Conservation (phyloP, 2,329 filamentous ascomycete species). For the Xylariaceae sp. region DNA sequence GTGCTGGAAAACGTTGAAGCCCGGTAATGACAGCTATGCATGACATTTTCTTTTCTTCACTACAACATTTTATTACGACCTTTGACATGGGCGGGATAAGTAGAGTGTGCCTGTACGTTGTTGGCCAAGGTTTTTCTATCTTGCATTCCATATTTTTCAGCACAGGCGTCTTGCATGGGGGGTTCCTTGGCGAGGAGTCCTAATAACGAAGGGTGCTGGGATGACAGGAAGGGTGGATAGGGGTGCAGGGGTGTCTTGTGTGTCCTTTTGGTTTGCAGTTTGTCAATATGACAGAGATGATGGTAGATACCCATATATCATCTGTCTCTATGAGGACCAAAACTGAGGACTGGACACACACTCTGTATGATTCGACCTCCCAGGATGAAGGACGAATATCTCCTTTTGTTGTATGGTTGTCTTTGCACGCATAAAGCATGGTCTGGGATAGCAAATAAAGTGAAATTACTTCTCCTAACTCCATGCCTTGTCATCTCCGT, state of each 20-base stretch:
- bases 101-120: conserved; percentile 21
- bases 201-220: conserved; percentile 10
- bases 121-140: conserved; percentile 19
- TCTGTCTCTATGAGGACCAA: conserved; percentile 2
- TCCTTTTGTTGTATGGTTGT: conserved; percentile 36
- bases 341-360: conserved; percentile 11
- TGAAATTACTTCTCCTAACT: conserved; percentile 32
- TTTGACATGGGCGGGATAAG: conserved; percentile 19
- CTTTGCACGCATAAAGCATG: conserved; percentile 35
- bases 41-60: conserved; percentile 28
- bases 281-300: neutral
- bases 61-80: conserved; percentile 27
- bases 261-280: conserved; percentile 17
- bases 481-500: conserved; percentile 21
- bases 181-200: conserved; percentile 13
- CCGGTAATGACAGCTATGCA: conserved; percentile 37
- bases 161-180: conserved; percentile 27
- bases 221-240: conserved; percentile 9
- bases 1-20: neutral
- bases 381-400: conserved; percentile 31
- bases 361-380: conserved; percentile 27
- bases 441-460: conserved; percentile 45
- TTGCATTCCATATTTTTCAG: conserved; percentile 33
- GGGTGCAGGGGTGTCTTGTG: conserved; percentile 13
- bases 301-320: conserved; percentile 19